Evolutionary conservation across 148 eudicot genomes (phyloP), one percentile per base, ranked within the genome.

Genomic region (Dysphania ambrosioides): DNA sequence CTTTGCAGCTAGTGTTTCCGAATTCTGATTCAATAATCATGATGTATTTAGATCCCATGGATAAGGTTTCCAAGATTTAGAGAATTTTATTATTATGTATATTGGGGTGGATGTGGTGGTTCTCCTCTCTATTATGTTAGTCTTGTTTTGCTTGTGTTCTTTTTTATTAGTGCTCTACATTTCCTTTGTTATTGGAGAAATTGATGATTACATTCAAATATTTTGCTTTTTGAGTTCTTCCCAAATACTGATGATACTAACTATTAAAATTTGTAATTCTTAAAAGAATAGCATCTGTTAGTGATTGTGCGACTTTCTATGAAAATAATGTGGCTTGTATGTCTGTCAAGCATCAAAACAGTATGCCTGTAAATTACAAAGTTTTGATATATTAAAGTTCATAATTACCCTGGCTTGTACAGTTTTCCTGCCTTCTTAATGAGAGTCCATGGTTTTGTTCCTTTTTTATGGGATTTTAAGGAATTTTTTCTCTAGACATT

Each of bases 1-100:
- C 38, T 65, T 72, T 26, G 49, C 61, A 29, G 57, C 75, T 32
- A 66, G 40, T 57, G 56, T 72, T 47, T 41, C 16, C 23, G 13
- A 29, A 67, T 75, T 13, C 15, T 0, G 32, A 27, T 23, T 19
- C 16, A 57, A 31, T 40, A 13, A 19, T 15, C 36, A 15, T 21
- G 6, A 21, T 55, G 31, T 44, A 7, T 53, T n/a, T 55, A 12
- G 23, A 12, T 12, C 51, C 19, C 29, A 13, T 36, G 4, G 10
- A 40, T 24, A 12, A 66, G 29, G n/a, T 31, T 24, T 65, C 68
- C 44, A 36, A 32, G 41, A 62, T 32, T 1, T 62, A 10, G 15
- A 24, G 63, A 26, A 29, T 59, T 4, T 27, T 59, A 26, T 16
- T 26, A 24, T 31, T 27, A 59, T 59, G 63, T 59, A 7, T 24